Evolutionary conservation across 768 basidiomycete species (phyloP).

Genomic region (Leccinum longicurvipes): DNA sequence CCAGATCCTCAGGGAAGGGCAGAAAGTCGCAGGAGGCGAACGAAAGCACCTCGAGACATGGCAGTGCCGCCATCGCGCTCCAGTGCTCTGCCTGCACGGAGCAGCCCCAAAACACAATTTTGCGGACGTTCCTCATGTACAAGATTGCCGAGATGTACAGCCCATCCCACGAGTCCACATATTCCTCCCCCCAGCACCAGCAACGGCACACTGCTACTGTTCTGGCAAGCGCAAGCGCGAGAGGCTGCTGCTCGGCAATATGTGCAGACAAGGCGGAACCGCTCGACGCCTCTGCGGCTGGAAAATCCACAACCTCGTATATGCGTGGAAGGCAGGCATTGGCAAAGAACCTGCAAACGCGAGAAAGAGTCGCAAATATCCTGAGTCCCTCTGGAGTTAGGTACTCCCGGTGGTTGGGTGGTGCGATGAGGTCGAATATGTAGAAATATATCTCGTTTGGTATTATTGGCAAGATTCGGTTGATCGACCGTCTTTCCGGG

Average conservation of each 20-base stretch:
- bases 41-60: too few species aligned
- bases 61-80: too few species aligned
- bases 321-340: neutral
- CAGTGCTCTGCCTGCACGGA: neutral
- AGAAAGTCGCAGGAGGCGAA: too few species aligned
- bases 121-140: neutral
- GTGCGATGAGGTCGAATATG: neutral
- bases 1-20: too few species aligned
- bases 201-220: too few species aligned
- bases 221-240: too few species aligned
- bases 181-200: too few species aligned
- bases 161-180: too few species aligned
- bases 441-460: neutral
- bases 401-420: neutral
- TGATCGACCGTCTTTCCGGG: neutral
- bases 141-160: neutral
- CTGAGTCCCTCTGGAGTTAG: neutral
- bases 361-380: neutral
- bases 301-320: neutral
- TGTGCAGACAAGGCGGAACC: too few species aligned
- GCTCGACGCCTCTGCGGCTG: too few species aligned
- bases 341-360: neutral
- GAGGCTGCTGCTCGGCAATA: too few species aligned
- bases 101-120: neutral
- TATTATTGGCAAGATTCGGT: neutral